Evolutionary conservation across 768 basidiomycete species (phyloP).

Genomic region (Serpula lacrymans): DNA sequence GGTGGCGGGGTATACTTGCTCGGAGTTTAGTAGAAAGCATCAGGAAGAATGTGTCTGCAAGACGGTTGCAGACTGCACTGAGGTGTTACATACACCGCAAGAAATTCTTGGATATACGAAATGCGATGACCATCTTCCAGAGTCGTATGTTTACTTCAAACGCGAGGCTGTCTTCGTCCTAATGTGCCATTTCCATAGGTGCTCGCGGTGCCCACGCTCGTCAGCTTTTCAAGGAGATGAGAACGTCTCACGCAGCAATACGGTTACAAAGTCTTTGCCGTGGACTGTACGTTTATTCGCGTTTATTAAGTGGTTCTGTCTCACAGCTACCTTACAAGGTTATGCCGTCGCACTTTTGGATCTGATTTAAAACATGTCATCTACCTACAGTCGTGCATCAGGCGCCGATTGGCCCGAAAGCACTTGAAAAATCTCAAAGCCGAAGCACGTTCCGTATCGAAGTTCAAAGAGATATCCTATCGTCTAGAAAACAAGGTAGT

Average conservation of each 20-base stretch:
- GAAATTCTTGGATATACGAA: conserved; percentile 59
- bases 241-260: conserved; percentile 59
- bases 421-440: conserved; percentile 80
- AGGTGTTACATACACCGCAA: conserved; percentile 74
- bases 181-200: conserved; percentile 38
- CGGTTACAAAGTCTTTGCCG: conserved; percentile 80
- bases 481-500: conserved; percentile 98
- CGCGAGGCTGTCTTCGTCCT: conserved; percentile 1
- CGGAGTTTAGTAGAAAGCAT: conserved; percentile 65
- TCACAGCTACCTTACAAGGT: conserved; percentile 33
- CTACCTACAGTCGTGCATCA: conserved; percentile 87
- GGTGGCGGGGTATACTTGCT: conserved; percentile 91
- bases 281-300: conserved; percentile 65
- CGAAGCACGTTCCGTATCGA: conserved; percentile 95
- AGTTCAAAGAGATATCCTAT: conserved; percentile 98
- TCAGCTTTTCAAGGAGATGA: conserved; percentile 50
- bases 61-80: conserved; percentile 68
- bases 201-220: conserved; percentile 76
- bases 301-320: not conserved
- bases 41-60: conserved; percentile 71
- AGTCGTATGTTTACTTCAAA: conserved; percentile 61
- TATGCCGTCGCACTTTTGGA: conserved; percentile 51
- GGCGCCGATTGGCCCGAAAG: conserved; percentile 82
- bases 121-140: conserved; percentile 71
- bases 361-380: conserved; percentile 70